Evolutionary conservation across 2,329 filamentous ascomycete species (phyloP), one percentile per base, ranked within the genome.

Genomic region (Bipolaris victoriae): DNA sequence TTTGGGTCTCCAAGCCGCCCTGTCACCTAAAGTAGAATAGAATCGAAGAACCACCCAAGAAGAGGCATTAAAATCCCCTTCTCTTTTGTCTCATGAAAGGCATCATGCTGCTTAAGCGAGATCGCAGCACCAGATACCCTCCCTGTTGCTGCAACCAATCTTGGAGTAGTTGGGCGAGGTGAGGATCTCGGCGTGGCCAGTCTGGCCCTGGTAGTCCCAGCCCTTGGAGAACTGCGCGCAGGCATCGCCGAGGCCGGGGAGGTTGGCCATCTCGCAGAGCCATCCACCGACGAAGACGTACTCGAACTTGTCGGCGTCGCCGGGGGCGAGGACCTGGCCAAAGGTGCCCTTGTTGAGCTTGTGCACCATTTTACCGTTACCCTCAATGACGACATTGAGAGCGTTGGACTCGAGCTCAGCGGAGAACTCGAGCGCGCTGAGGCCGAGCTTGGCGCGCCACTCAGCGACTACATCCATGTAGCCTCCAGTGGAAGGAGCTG

Each of bases 141-240:
- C 46, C 58, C 41, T 3, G 29, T 56, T 41, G 35, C 57, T 61
- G 56, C 71, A 74, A 36, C 70, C 71, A 51, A 73, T 73, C 67
- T 73, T 67, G 53, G 52, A 60, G 67, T 73, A 73, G 41, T 54
- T 49, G 52, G 24, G 24, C 26, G 57, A 60, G 15, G 61, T 67
- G 55, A 74, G 67, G 58, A 74, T 73, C 39, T 74, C 64, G 35
- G 70, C 70, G 57, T 74, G 72, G 46, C 71, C 72, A 24, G 66
- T 71, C 61, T 71, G 67, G 51, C 70, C 70, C 18, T 60, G 9
- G 65, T 73, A 69, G 7, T 46, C 37, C 69, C 70, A 74, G 59
- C 70, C 71, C n/a, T 66, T 11, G 31, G 70, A 69, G 43, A 52
- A 31, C 6, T 43, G 57, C 10, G 33, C 7, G 67, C 72, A 74